Evolutionary conservation across 306 rosid species (phyloP).

Genomic region (Cucurbita argyrosperma): DNA sequence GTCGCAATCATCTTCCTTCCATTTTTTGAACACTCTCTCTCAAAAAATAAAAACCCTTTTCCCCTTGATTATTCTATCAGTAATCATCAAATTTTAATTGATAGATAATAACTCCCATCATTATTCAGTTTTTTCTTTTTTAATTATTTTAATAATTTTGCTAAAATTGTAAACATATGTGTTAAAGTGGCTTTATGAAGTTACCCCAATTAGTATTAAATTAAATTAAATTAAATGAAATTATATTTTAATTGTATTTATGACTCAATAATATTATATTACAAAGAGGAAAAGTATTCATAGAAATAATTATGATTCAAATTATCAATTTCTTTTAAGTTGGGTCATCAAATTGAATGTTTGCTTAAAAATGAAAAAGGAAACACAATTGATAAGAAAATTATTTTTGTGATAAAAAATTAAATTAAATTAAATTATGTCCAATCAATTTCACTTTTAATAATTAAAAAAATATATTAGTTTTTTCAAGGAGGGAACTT

Average conservation of each 20-base stretch:
- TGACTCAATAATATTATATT: too few species aligned
- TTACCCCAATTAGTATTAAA: too few species aligned
- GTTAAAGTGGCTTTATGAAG: too few species aligned
- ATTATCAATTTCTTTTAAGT: too few species aligned
- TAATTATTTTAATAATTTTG: too few species aligned
- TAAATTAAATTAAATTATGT: not conserved
- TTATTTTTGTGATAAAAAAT: too few species aligned
- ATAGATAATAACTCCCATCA: not conserved
- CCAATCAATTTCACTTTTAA: not conserved
- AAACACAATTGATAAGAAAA: not conserved
- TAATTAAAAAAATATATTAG: not conserved
- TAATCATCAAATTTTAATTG: not conserved
- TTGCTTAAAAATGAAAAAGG: not conserved
- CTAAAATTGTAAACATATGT: too few species aligned
- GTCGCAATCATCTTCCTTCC: slow-evolving; percentile 7
- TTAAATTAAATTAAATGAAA: too few species aligned
- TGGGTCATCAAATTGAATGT: too few species aligned
- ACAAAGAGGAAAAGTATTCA: too few species aligned
- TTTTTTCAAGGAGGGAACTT: not conserved
- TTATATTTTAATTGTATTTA: too few species aligned
- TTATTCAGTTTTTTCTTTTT: not conserved
- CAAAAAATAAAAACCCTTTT: not conserved
- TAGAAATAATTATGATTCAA: too few species aligned
- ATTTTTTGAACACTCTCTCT: not conserved
- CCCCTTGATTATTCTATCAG: not conserved